Base-by-base conservation (phyloP, 1,284 basidiomycete species). In the Ganoderma meredithae region DNA sequence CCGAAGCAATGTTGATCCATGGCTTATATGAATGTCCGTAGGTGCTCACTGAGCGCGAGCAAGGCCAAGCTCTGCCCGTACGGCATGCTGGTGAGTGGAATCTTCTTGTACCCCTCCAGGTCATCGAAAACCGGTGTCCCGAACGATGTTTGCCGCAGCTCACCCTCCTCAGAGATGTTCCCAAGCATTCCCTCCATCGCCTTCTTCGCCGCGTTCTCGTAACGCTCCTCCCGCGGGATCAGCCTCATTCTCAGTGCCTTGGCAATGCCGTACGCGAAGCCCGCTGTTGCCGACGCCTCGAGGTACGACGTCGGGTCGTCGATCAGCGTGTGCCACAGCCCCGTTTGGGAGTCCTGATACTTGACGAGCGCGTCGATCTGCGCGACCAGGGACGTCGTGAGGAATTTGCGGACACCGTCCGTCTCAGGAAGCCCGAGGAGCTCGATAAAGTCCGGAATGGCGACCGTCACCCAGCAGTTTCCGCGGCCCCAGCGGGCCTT, bases 381-480 rank as follows among this genome's bases (percentile, higher is more conserved):
- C 10, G 84, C 79, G 61, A 79, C 77, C 39, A 88, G 81, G 1
- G 84, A 83, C 3, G 81, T 78, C 19, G 83, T 79, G n/a, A 90
- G 79, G 72, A 84, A 84, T 68, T 81, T 75, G 60, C 84, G 80
- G n/a, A 86, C 67, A 12, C 84, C 84, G 72, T 88, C 86, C 1
- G 76, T 75, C 22, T 77, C 71, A 1, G 81, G 80, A 13, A 83
- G 79, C 17, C 81, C 74, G 47, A 88, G 81, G 69, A 88, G 81
- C 64, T 87, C 84, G 70, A 90, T 84, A 77, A 91, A 88, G 72
- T 89, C 84, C 0, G 88, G 89, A 71, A 90, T 90, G 25, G 87
- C 82, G 41, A 88, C 81, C 0, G 88, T 90, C 66, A 88, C 83
- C 86, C 88, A 91, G 76, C 88, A 89, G 77, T 90, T 90, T 31